Evolutionary conservation across 2,329 filamentous ascomycete species (phyloP).

Genomic region (Fusarium subtropicale): DNA sequence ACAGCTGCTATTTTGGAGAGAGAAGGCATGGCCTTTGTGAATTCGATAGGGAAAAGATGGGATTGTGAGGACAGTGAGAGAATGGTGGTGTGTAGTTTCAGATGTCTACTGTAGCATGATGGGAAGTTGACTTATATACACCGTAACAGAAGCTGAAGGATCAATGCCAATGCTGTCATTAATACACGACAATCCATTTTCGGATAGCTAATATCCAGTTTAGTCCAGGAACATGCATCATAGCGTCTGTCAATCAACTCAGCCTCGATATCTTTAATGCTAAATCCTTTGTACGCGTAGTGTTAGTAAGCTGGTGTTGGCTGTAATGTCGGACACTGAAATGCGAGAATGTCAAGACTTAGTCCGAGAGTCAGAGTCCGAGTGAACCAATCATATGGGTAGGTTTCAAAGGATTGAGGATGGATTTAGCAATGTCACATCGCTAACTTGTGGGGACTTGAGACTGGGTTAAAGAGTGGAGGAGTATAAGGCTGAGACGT

Average conservation of each 20-base stretch:
- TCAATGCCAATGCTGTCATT: not conserved
- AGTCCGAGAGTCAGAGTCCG: not conserved
- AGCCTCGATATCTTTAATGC: not conserved
- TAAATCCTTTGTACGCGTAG: not conserved
- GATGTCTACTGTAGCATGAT: not conserved
- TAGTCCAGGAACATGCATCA: not conserved
- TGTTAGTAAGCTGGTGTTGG: not conserved
- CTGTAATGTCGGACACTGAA: conserved; percentile 31
- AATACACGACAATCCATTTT: not conserved
- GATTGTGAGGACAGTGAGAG: not conserved
- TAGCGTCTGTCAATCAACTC: not conserved
- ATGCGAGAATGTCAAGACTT: conserved; percentile 18
- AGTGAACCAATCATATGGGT: conserved; percentile 29
- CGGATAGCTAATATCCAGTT: not conserved
- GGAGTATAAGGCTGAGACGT: conserved; percentile 25
- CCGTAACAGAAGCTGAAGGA: not conserved
- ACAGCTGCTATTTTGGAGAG: conserved; percentile 27
- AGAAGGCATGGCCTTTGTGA: conserved; percentile 23
- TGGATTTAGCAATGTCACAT: not conserved
- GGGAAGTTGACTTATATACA: conserved; percentile 34
- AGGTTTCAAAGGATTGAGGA: not conserved
- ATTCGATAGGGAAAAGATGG: not conserved
- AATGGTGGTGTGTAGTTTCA: not conserved
- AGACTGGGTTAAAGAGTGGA: not conserved
- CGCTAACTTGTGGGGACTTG: not conserved